Evolutionary conservation across 1,284 basidiomycete genomes (phyloP).

Genomic region (Boletus calvinii): DNA sequence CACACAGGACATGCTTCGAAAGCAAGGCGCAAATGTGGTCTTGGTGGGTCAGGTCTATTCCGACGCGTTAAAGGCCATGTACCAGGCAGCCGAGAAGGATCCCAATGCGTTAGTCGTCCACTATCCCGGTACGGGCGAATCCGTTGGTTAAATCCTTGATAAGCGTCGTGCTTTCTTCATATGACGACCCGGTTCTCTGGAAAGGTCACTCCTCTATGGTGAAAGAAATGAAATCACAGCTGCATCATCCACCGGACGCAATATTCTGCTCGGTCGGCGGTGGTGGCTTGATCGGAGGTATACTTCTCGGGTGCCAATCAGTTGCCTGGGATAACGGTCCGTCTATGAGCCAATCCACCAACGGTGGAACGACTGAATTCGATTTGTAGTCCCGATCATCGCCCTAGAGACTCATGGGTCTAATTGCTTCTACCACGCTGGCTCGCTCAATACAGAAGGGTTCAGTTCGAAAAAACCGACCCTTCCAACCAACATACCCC

Average conservation of each 20-base stretch:
- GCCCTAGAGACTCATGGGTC: constrained; percentile 68
- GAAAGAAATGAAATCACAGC: constrained; percentile 55
- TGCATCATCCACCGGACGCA: constrained; percentile 58
- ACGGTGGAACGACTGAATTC: constrained; percentile 8
- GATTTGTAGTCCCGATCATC: constrained; percentile 55
- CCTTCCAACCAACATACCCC: constrained; percentile 31
- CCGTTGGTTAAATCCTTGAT: neutral
- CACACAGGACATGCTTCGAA: constrained; percentile 49
- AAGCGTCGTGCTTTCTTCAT: constrained; percentile 67
- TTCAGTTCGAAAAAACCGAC: constrained; percentile 37
- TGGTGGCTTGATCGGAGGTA: constrained; percentile 65
- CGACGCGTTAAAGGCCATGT: constrained; percentile 52
- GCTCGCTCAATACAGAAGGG: constrained; percentile 52
- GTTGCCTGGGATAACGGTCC: constrained; percentile 66
- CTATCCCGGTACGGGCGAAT: neutral
- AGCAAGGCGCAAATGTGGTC: constrained; percentile 55
- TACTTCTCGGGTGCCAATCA: constrained; percentile 60
- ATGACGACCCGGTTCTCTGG: constrained; percentile 67
- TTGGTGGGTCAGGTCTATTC: constrained; percentile 55
- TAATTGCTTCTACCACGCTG: constrained; percentile 70
- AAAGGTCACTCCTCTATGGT: constrained; percentile 73
- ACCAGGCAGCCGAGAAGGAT: constrained; percentile 42
- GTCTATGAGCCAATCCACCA: constrained; percentile 20
- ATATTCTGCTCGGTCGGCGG: constrained; percentile 78
- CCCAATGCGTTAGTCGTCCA: constrained; percentile 40